Evolutionary conservation across 768 basidiomycete species (phyloP).

Genomic region (Plicaturopsis crispa): DNA sequence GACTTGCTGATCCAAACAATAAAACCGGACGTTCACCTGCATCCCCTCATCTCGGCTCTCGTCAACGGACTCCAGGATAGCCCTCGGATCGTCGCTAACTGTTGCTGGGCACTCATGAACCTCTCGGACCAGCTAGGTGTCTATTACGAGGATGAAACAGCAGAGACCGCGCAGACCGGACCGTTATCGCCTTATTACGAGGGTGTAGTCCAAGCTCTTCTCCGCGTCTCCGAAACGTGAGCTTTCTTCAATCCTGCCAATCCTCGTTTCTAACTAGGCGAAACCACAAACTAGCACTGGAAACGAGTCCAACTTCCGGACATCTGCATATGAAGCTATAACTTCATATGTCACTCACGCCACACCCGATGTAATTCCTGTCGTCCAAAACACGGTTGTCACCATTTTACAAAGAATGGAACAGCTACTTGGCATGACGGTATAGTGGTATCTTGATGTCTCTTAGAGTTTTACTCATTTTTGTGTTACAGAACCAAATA

Average conservation of each 20-base stretch:
- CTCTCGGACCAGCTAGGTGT: slow-evolving; percentile 80
- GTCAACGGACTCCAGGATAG: slow-evolving; percentile 74
- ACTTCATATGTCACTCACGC: slow-evolving; percentile 80
- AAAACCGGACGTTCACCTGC: slow-evolving; percentile 84
- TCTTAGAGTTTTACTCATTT: not conserved
- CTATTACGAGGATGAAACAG: slow-evolving; percentile 57
- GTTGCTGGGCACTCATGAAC: slow-evolving; percentile 96
- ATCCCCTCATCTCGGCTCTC: slow-evolving; percentile 74
- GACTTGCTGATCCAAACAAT: slow-evolving; percentile 82
- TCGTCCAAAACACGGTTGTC: slow-evolving; percentile 77
- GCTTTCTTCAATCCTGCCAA: slow-evolving; percentile 13
- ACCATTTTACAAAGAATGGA: slow-evolving; percentile 89
- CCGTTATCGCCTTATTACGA: slow-evolving; percentile 88
- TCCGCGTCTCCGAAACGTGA: slow-evolving; percentile 84
- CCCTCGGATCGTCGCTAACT: slow-evolving; percentile 85
- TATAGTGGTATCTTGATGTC: slow-evolving; percentile 22
- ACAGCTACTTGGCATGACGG: slow-evolving; percentile 77
- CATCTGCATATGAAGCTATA: slow-evolving; percentile 94
- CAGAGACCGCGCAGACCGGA: slow-evolving; percentile 43
- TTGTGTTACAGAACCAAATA: slow-evolving; percentile 67
- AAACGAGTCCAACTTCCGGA: slow-evolving; percentile 91
- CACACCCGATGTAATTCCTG: slow-evolving; percentile 66
- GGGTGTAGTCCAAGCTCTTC: slow-evolving; percentile 74
- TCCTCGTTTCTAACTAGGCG: slow-evolving; percentile 8
- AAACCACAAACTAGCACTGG: too few species aligned